Conservation (phyloP, 495 filamentous ascomycete species). For the Aspergillus carlsbadensis region DNA sequence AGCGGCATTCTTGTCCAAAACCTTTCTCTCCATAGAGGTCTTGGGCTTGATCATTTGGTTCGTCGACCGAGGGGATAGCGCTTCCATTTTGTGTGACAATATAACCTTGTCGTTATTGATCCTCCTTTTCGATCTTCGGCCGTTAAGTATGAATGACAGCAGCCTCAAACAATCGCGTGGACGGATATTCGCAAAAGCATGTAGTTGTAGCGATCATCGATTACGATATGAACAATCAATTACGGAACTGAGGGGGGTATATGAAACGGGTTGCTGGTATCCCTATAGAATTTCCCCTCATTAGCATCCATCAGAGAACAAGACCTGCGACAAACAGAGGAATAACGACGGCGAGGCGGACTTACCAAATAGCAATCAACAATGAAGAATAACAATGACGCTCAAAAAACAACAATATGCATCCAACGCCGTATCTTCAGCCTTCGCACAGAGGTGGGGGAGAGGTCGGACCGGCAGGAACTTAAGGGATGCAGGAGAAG, state of each 20-base stretch:
- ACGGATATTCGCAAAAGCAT: constrained; percentile 8
- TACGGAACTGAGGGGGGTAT: constrained; percentile 19
- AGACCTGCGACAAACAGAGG: neutral
- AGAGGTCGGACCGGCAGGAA: constrained; percentile 13
- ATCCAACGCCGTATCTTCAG: constrained; percentile 32
- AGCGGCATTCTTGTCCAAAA: constrained; percentile 54
- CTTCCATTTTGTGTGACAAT: constrained; percentile 53
- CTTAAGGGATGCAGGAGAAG: constrained; percentile 13
- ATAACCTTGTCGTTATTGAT: neutral
- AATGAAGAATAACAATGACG: constrained; percentile 26
- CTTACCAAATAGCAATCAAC: constrained; percentile 21
- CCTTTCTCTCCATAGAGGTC: constrained; percentile 41
- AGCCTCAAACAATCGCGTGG: constrained; percentile 14
- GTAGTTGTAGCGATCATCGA: constrained; percentile 24
- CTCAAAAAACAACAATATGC: constrained; percentile 30
- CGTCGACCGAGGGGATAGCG: constrained; percentile 68
- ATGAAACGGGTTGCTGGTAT: constrained; percentile 10
- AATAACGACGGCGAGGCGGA: neutral
- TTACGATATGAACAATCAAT: constrained; percentile 18
- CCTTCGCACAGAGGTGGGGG: constrained; percentile 18
- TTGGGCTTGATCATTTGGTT: constrained; percentile 56
- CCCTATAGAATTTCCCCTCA: neutral
- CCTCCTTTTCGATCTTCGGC: constrained; percentile 7
- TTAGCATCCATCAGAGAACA: constrained; percentile 1
- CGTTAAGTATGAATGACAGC: constrained; percentile 19